phyloP scores from a whole-genome alignment of 1,284 basidiomycete species.

The Cryptococcus sp. region DNA sequence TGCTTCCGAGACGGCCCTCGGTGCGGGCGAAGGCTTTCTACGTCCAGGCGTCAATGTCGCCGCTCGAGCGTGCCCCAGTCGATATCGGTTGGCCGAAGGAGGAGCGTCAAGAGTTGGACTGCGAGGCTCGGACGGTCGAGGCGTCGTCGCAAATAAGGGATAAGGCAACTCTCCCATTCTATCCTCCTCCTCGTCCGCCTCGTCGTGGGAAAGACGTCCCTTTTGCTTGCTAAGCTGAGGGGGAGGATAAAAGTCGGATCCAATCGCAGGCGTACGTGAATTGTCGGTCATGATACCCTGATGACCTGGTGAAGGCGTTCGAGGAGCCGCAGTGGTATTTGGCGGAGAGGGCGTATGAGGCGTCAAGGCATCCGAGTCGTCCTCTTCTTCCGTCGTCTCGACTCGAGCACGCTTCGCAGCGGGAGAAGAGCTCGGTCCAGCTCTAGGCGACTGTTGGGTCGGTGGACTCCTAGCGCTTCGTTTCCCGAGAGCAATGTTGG shows the following conservation, averaged over 20 bases:
- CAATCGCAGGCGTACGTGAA: conserved; percentile 26
- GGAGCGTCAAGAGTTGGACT: conserved; percentile 22
- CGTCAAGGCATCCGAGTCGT: background rate
- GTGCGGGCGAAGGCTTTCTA: background rate
- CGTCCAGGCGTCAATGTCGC: conserved; percentile 15
- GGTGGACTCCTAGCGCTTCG: background rate
- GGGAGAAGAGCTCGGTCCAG: background rate
- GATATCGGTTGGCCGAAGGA: conserved; percentile 7
- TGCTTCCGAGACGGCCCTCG: conserved; percentile 20
- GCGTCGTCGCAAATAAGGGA: conserved; percentile 22
- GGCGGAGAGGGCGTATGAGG: conserved; percentile 23
- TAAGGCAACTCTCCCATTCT: conserved; percentile 8
- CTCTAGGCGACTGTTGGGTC: background rate
- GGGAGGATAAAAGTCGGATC: conserved; percentile 12
- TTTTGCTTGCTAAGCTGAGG: background rate
- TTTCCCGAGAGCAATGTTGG: conserved; percentile 1
- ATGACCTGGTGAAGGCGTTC: conserved; percentile 30
- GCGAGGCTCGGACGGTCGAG: conserved; percentile 15
- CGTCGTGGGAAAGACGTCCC: conserved; percentile 2
- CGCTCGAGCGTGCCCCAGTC: background rate
- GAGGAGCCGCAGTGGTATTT: conserved; percentile 7
- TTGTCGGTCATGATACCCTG: conserved; percentile 26
- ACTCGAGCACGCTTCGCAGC: conserved; percentile 3
- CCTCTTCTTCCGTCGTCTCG: conserved; percentile 2
- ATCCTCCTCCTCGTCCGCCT: background rate